These are phyloP conservation scores for Lycium barbarum DNA, from an alignment of 257 asterid genomes.

Conservation along the genomic window DNA sequence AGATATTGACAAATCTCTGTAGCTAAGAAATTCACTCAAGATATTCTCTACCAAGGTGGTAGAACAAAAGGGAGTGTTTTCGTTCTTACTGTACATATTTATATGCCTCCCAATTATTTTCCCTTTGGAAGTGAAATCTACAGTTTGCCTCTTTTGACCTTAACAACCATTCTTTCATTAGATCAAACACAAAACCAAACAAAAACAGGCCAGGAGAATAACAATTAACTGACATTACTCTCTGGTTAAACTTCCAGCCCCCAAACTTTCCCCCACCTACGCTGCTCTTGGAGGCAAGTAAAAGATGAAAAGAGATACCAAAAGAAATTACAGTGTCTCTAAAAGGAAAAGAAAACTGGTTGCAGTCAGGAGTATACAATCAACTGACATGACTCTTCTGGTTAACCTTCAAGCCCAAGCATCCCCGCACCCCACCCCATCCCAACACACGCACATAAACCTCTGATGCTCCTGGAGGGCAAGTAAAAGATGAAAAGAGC, in stretches of 20 bases:
- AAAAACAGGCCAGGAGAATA: background rate
- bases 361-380: too few species aligned
- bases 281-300: background rate
- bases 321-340: background rate
- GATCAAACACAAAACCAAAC: background rate
- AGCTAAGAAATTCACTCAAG: background rate
- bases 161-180: background rate
- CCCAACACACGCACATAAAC: too few species aligned
- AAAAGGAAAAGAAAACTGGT: background rate
- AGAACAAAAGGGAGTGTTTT: background rate
- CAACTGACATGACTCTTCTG: too few species aligned
- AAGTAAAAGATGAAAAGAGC: too few species aligned
- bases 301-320: background rate
- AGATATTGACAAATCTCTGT: background rate
- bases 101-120: background rate
- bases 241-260: background rate
- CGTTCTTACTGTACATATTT: background rate
- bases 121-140: background rate
- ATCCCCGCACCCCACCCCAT: too few species aligned
- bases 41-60: background rate
- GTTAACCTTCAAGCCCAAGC: too few species aligned
- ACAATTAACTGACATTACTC: background rate
- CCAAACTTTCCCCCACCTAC: background rate
- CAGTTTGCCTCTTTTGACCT: background rate
- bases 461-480: too few species aligned